A percentile compares a stretch with the other conserved stretches of the same genome.
Evolutionary conservation across 441 rosid species (phyloP).

Genomic region (Brassica hybrid): DNA sequence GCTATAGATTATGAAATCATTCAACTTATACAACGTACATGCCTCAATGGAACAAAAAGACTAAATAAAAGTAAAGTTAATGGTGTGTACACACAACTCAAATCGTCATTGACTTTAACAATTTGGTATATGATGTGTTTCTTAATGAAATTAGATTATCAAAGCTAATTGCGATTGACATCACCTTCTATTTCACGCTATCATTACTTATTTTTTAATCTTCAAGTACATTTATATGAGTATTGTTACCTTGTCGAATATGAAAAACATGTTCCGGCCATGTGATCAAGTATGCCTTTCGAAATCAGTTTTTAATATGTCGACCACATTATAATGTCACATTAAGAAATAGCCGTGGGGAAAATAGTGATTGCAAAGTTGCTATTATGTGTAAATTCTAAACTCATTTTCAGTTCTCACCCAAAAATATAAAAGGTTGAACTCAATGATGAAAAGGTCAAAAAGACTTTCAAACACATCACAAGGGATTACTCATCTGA

Average conservation of each 20-base stretch:
- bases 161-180: neutral
- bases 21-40: neutral
- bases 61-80: slow-evolving; percentile 1
- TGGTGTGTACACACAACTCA: neutral
- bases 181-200: neutral
- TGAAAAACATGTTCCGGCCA: slow-evolving; percentile 29
- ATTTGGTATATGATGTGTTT: slow-evolving; percentile 8
- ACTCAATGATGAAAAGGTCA: slow-evolving; percentile 16
- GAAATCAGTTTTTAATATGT: slow-evolving; percentile 10
- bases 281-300: slow-evolving; percentile 37
- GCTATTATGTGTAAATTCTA: neutral
- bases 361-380: slow-evolving; percentile 28
- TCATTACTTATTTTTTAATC: neutral
- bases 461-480: slow-evolving; percentile 15
- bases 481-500: slow-evolving; percentile 23
- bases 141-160: neutral
- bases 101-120: neutral
- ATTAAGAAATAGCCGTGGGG: neutral
- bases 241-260: neutral
- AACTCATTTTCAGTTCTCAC: slow-evolving; percentile 9
- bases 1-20: neutral
- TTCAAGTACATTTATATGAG: too few species aligned
- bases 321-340: slow-evolving; percentile 37
- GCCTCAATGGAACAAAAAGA: neutral
- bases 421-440: slow-evolving; percentile 16